These are phyloP conservation scores for Massariosphaeria phaeospora DNA, from an alignment of 495 filamentous ascomycete genomes.

Conservation along the genomic window DNA sequence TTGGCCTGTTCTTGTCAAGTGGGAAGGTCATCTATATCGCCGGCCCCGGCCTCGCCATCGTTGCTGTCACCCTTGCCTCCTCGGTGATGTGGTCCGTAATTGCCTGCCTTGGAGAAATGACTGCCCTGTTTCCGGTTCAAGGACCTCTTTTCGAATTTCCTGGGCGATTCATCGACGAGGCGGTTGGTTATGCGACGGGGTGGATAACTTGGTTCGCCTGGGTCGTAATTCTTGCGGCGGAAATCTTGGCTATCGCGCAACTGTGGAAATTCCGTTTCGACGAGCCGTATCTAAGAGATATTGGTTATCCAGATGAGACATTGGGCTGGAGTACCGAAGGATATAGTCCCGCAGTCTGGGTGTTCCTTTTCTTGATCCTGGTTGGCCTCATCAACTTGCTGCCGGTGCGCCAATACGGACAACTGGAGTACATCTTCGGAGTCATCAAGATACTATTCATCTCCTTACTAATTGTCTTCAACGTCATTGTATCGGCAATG, in stretches of 20 bases:
- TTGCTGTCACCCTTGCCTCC: conserved; percentile 45
- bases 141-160: conserved; percentile 50
- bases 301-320: conserved; percentile 40
- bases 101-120: conserved; percentile 51
- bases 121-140: conserved; percentile 49
- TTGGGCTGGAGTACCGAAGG: conserved; percentile 39
- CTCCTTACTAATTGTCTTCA: conserved; percentile 45
- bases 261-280: conserved; percentile 46
- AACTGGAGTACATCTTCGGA: conserved; percentile 49
- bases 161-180: conserved; percentile 46
- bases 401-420: conserved; percentile 47
- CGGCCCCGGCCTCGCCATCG: conserved; percentile 40
- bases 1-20: conserved; percentile 42
- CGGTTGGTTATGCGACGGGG: conserved; percentile 49
- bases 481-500: conserved; percentile 29
- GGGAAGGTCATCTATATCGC: conserved; percentile 42
- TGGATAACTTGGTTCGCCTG: conserved; percentile 56
- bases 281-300: conserved; percentile 36
- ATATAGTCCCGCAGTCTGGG: conserved; percentile 46
- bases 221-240: conserved; percentile 41
- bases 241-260: conserved; percentile 45
- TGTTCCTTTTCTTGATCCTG: conserved; percentile 41
- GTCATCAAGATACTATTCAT: conserved; percentile 48
- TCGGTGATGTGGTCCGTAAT: conserved; percentile 51
- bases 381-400: conserved; percentile 45